These are phyloP conservation scores for Lecanicillium sp. DNA, from an alignment of 2,329 filamentous ascomycete genomes.

Conservation along the genomic window DNA sequence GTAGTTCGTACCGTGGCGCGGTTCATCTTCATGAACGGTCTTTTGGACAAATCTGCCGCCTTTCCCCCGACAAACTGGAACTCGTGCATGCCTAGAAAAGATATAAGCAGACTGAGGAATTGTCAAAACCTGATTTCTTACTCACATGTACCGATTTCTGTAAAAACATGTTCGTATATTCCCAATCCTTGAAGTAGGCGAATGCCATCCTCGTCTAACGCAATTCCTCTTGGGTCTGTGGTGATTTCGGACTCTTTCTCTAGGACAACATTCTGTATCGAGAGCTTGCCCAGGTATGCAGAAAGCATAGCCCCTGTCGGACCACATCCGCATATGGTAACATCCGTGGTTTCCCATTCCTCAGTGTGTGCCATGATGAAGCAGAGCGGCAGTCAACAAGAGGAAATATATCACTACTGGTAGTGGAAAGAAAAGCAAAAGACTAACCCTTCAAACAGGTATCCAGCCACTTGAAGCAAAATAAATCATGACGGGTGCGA, in stretches of 20 bases:
- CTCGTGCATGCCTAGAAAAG: constrained; percentile 5
- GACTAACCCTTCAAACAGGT: too few relatives aligned
- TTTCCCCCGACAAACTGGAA: constrained; percentile 9
- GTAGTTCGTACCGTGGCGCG: too few relatives aligned
- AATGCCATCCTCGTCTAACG: constrained; percentile 22
- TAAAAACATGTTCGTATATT: constrained; percentile 16
- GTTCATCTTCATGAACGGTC: constrained; percentile 12
- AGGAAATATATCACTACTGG: too few relatives aligned
- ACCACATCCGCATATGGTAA: constrained; percentile 18
- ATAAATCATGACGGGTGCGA: too few relatives aligned
- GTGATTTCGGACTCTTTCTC: constrained; percentile 18
- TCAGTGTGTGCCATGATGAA: too few relatives aligned
- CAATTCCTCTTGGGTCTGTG: constrained; percentile 21
- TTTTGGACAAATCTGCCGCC: constrained; percentile 7
- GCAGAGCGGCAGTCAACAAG: too few relatives aligned
- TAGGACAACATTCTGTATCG: constrained; percentile 14
- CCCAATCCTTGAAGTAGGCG: constrained; percentile 16
- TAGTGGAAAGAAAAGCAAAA: too few relatives aligned
- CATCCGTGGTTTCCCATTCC: constrained; percentile 13
- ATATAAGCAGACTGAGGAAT: too few relatives aligned
- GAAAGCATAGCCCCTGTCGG: constrained; percentile 19
- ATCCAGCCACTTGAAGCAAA: too few relatives aligned
- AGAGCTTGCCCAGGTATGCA: constrained; percentile 9
- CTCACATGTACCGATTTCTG: constrained; percentile 14
- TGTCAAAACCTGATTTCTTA: too few relatives aligned